Evolutionary conservation across 331 rosid species (phyloP), one percentile per base, ranked within the genome.

Genomic region (Cucumis variabilis): DNA sequence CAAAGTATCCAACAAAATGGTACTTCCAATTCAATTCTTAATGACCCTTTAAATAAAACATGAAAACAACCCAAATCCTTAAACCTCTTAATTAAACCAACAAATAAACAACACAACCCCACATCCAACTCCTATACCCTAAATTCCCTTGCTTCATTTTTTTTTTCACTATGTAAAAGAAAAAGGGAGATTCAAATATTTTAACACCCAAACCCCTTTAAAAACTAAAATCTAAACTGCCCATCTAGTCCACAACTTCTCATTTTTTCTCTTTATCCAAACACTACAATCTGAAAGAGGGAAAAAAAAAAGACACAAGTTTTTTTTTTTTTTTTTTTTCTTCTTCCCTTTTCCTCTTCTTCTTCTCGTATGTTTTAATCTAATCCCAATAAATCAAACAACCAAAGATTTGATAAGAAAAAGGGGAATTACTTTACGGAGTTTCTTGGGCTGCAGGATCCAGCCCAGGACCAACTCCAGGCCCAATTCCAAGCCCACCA

Each of bases 401-500:
- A n/a, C 79, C 79, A 20, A 19, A 13, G 7, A 50, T 51, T n/a
- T 68, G 60, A 70, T 30, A 73, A 37, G 25, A 68, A 68, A 68
- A 68, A 25, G 17, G 19, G n/a, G 41, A 51, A 51, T 69, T 85
- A 50, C 28, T 69, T 51, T 37, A 82, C 0, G 75, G 87, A 13
- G 69, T 82, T 10, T 88, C 86, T 67, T 73, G 91, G 44, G 48
- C 86, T 41, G 71, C 13, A 0, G 90, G 41, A 79, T 78, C 87
- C 90, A 66, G 86, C 85, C 70, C 83, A 24, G 41, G 24, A 44
- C 44, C 85, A 55, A 19, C 11, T 1, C 27, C 33, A 17, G 67
- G 84, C 84, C 80, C 51, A 74, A 41, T 9, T 1, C 58, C 84
- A 51, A 86, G 85, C 51, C 72, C 48, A 28, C 87, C 87, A 17